These are phyloP conservation scores for Larix kaempferi DNA, from an alignment of 75 land plant genomes.

Conservation along the genomic window DNA sequence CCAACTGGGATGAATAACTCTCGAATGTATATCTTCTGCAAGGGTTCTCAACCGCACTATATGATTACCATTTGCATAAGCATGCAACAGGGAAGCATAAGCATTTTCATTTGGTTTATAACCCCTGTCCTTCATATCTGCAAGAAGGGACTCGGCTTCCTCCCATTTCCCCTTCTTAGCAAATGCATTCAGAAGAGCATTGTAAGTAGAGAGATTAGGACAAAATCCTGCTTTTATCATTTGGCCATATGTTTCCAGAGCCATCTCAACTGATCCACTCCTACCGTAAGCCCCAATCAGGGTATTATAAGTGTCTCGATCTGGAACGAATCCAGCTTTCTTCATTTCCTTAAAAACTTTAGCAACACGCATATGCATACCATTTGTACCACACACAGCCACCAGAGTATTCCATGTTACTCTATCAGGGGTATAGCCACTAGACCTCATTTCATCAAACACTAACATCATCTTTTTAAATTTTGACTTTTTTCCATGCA, in stretches of 20 bases:
- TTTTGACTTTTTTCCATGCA: constrained; percentile 68
- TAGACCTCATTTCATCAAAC: constrained; percentile 58
- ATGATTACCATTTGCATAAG: constrained; percentile 77
- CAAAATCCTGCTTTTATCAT: constrained; percentile 71
- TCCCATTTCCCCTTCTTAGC: constrained; percentile 77
- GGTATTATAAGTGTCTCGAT: constrained; percentile 78
- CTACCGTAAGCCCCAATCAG: constrained; percentile 88
- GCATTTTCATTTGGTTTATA: constrained; percentile 75
- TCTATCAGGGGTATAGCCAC: constrained; percentile 66
- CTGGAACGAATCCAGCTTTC: constrained; percentile 70
- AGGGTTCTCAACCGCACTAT: constrained; percentile 37
- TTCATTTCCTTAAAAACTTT: constrained; percentile 75
- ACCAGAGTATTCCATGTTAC: constrained; percentile 90
- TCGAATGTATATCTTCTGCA: constrained; percentile 53
- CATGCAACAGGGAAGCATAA: constrained; percentile 74
- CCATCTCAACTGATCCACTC: constrained; percentile 63
- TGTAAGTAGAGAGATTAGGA: constrained; percentile 70
- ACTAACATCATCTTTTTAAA: constrained; percentile 66
- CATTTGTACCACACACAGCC: constrained; percentile 58
- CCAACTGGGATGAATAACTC: constrained; percentile 55
- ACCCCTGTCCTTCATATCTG: constrained; percentile 61
- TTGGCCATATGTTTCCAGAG: constrained; percentile 56
- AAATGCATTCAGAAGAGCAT: constrained; percentile 78
- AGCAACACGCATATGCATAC: constrained; percentile 53
- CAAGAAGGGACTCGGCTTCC: constrained; percentile 62